These are phyloP conservation scores for Alloteropsis angusta DNA, from an alignment of 202 grass and related monocot species.

Conservation along the genomic window DNA sequence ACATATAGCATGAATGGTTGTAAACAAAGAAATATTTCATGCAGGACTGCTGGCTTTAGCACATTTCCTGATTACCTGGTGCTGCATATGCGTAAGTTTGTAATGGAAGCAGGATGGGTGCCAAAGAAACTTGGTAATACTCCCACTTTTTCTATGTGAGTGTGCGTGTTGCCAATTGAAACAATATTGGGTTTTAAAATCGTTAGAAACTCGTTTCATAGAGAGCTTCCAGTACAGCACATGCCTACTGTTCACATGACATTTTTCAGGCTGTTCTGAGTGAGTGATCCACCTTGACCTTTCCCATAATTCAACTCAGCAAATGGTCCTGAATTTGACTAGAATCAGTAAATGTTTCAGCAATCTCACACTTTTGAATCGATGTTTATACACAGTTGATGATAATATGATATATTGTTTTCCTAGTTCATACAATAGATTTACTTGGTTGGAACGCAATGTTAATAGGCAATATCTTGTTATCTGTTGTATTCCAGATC, in stretches of 20 bases:
- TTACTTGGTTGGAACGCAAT: not conserved
- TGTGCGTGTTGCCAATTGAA: not conserved
- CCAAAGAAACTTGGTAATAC: constrained; percentile 88
- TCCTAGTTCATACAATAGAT: not conserved
- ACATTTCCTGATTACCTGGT: constrained; percentile 96
- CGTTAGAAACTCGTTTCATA: not conserved
- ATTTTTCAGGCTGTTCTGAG: not conserved
- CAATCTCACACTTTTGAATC: not conserved
- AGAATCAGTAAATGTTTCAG: not conserved
- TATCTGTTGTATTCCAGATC: not conserved
- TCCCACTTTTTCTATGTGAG: not conserved
- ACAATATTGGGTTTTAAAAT: not conserved
- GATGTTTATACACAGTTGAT: not conserved
- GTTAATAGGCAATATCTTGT: not conserved
- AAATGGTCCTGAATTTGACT: not conserved
- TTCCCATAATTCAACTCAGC: not conserved
- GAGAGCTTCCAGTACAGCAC: not conserved
- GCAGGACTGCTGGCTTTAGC: constrained; percentile 73
- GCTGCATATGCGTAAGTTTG: constrained; percentile 96
- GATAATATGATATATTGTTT: not conserved
- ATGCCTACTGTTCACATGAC: not conserved
- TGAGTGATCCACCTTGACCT: not conserved
- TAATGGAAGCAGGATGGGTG: constrained; percentile 94
- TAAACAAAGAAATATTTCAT: not conserved
- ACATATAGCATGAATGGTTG: not conserved